These are phyloP conservation scores for Botrytis galanthina DNA, from an alignment of 2,329 filamentous ascomycete species.

Conservation along the genomic window DNA sequence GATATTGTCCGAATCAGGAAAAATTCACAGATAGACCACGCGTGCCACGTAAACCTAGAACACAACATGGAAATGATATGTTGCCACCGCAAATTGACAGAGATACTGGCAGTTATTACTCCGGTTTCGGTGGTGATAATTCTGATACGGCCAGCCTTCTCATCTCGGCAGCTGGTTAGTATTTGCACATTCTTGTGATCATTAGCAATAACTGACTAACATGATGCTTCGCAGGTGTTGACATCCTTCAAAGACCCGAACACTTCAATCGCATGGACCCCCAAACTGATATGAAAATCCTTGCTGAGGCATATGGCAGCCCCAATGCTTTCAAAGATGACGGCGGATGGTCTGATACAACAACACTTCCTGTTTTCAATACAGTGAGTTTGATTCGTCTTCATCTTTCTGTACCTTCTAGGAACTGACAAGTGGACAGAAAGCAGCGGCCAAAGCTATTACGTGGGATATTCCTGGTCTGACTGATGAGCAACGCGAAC, in stretches of 20 bases:
- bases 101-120: slow-evolving; percentile 29
- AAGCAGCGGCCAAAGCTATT: slow-evolving; percentile 11
- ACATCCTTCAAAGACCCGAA: slow-evolving; percentile 14
- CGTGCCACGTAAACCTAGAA: background rate
- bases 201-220: slow-evolving; percentile 1
- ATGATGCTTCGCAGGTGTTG: background rate
- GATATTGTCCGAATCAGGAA: slow-evolving; percentile 21
- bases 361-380: slow-evolving; percentile 3
- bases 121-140: slow-evolving; percentile 25
- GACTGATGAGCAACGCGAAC: slow-evolving; percentile 6
- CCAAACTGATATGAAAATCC: slow-evolving; percentile 11
- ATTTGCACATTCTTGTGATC: background rate
- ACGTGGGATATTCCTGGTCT: slow-evolving; percentile 1
- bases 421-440: background rate
- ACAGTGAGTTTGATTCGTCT: slow-evolving; percentile 21
- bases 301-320: slow-evolving; percentile 14
- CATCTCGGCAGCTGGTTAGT: slow-evolving; percentile 26
- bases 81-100: slow-evolving; percentile 31
- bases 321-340: slow-evolving; percentile 14
- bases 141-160: slow-evolving; percentile 26
- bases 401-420: background rate
- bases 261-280: slow-evolving; percentile 21
- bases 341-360: slow-evolving; percentile 10
- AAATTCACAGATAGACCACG: slow-evolving; percentile 24
- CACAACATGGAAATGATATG: background rate